phyloP scores from a whole-genome alignment of 2,329 filamentous ascomycete genomes.

The Fusarium phyllophilum region DNA sequence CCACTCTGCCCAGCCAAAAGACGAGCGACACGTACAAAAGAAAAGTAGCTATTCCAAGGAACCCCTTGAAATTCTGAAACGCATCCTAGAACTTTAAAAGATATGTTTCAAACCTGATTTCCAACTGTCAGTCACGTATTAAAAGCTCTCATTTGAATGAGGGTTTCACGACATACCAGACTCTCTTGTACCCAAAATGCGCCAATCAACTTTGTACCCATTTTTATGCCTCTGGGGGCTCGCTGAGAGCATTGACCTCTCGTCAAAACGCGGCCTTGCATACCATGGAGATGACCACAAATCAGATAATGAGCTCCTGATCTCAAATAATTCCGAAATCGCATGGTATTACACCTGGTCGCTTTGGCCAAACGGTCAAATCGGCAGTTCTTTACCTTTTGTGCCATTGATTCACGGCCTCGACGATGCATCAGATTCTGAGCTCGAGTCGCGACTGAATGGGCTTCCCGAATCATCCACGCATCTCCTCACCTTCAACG shows the following conservation, averaged over 20 bases:
- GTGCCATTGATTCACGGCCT: slow-evolving; percentile 53
- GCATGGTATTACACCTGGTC: slow-evolving; percentile 58
- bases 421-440: slow-evolving; percentile 45
- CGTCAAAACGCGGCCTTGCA: slow-evolving; percentile 40
- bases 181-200: slow-evolving; percentile 7
- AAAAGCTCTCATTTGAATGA: background rate
- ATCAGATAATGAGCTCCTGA: slow-evolving; percentile 49
- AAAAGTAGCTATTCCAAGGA: slow-evolving; percentile 12
- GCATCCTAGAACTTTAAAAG: background rate
- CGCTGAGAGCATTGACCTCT: slow-evolving; percentile 14
- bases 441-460: slow-evolving; percentile 43
- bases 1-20: slow-evolving; percentile 20
- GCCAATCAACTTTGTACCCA: background rate
- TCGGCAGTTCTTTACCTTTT: slow-evolving; percentile 47
- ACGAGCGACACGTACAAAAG: slow-evolving; percentile 14
- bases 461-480: slow-evolving; percentile 49
- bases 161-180: background rate
- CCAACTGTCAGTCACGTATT: background rate
- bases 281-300: slow-evolving; percentile 41
- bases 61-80: slow-evolving; percentile 29
- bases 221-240: slow-evolving; percentile 5
- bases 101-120: slow-evolving; percentile 27
- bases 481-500: slow-evolving; percentile 55
- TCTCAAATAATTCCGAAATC: slow-evolving; percentile 51
- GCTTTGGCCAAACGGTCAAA: slow-evolving; percentile 41